Evolutionary conservation across 1,284 basidiomycete species (phyloP).

Genomic region (Neonothopanus nambi): DNA sequence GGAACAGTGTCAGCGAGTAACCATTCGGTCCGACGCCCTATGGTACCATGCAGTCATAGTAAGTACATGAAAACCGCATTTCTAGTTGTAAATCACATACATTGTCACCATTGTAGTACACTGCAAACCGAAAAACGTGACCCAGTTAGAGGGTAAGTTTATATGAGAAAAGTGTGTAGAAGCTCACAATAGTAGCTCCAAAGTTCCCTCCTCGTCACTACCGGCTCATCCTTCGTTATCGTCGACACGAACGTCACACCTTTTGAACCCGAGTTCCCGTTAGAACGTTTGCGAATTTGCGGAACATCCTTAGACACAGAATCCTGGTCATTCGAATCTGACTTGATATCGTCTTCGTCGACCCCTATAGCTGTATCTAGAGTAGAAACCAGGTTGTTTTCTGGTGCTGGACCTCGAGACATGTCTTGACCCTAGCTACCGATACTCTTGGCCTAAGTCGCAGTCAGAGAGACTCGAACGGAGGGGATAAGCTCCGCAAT

Average conservation of each 20-base stretch:
- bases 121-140: slow-evolving; percentile 31
- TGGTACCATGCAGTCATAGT: neutral
- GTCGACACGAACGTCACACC: slow-evolving; percentile 35
- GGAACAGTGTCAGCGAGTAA: slow-evolving; percentile 73
- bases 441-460: no score
- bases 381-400: slow-evolving; percentile 6
- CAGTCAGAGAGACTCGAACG: no score
- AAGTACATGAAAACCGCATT: neutral
- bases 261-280: neutral
- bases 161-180: neutral
- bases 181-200: slow-evolving; percentile 72
- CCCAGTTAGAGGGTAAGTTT: neutral
- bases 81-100: slow-evolving; percentile 34
- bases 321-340: neutral
- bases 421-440: slow-evolving; percentile 3
- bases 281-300: neutral
- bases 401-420: slow-evolving; percentile 13
- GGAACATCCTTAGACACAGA: neutral
- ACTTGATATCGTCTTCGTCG: slow-evolving; percentile 4
- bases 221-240: slow-evolving; percentile 47
- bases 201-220: slow-evolving; percentile 61
- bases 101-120: slow-evolving; percentile 74
- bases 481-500: no score
- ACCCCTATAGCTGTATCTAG: no score
- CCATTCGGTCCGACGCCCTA: slow-evolving; percentile 57